Base-by-base conservation (phyloP, 2,329 filamentous ascomycete species). In the Sphaerulina musiva region DNA sequence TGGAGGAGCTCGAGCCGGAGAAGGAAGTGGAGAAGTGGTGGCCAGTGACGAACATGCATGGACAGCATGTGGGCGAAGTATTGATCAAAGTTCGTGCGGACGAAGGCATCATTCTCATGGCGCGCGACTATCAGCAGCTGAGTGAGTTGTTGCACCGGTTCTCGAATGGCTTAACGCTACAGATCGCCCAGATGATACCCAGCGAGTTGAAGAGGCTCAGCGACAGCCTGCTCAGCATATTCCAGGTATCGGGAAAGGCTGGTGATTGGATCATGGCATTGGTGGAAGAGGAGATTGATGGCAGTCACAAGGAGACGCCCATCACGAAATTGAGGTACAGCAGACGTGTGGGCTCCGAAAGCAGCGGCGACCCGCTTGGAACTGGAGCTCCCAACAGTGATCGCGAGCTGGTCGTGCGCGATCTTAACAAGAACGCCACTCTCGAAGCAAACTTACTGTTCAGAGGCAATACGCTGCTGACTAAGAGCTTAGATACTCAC, bases 201-300 rank as follows among this genome's bases (percentile, higher is more conserved):
- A 81, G 83, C 2, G 87, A 89, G 65, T 76, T 96, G 34, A 86
- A 86, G 50, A 80, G 82, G n/a, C 71, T 97, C 7, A 87, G 90
- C 2, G 91, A 96, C 67, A 84, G 87, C 29, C 82, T 97, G 38
- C 75, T 97, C 59, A 95, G 97, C 68, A 95, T 98, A 49, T 98
- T 92, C 65, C 93, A 98, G 67, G 91, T 95, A 2, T 92, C 90
- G 2, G 89, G 89, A 0, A 82, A 82, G 38, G 87, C 88, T 2
- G 80, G 80, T 42, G 89, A 96, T 55, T 98, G 93, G 93, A 79
- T 98, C 20, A 93, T 89, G 77, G 85, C 89, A 2, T 76, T 98
- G 40, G 88, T 96, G 0, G 93, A 98, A 70, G 92, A 97, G 67
- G 93, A 98, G 70, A 97, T 98, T 54, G 93, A 97, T 66, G 92